Base-by-base conservation (phyloP, 1,284 basidiomycete species). In the Coniferiporia weirii region DNA sequence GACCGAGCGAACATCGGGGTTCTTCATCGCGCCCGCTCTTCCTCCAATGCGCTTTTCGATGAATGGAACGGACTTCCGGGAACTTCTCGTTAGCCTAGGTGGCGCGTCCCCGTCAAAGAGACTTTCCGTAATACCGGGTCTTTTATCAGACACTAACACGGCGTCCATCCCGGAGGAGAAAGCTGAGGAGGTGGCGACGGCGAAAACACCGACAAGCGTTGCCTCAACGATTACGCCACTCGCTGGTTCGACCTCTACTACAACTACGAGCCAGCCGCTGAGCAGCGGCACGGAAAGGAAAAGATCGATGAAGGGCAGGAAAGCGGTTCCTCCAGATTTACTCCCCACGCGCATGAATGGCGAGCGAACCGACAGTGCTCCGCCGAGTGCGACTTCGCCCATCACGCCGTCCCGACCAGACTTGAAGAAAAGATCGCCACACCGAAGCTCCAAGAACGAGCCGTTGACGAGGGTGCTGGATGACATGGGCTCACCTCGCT, bases 1-100 rank as follows among this genome's bases (percentile, higher is more conserved):
- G 17, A 81, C 87, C 69, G 79, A 77, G 54, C 83, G 79, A n/a
- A 85, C 84, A 15, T 81, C 79, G 64, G 77, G 87, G 12, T 90
- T 89, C 17, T 90, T 83, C 69, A 89, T 90, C 56, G 86, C 87
- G 1, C 89, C 89, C 47, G 89, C 89, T 4, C 74, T 91, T 34
- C 89, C 89, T 3, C 89, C 89, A 0, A 91, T 92, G 65, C 82
- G 90, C 22, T 87, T 92, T 68, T 93, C 91, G 8, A 82, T 95
- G 77, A 87, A 84, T 64, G 79, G 84, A 45, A 77, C 82, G 1
- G 92, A 94, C 70, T 92, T 95, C 64, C 81, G 87, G 0, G 85
- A 89, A 61, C 70, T 90, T 17, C 76, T 89, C 50, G 81, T 72
- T 66, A 79, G 80, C 22, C 79, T 85, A 4, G 78, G 76, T 15